Base-by-base conservation (phyloP, 371 early-diverging fungal genomes). In the Capillidium rhysosporum region DNA sequence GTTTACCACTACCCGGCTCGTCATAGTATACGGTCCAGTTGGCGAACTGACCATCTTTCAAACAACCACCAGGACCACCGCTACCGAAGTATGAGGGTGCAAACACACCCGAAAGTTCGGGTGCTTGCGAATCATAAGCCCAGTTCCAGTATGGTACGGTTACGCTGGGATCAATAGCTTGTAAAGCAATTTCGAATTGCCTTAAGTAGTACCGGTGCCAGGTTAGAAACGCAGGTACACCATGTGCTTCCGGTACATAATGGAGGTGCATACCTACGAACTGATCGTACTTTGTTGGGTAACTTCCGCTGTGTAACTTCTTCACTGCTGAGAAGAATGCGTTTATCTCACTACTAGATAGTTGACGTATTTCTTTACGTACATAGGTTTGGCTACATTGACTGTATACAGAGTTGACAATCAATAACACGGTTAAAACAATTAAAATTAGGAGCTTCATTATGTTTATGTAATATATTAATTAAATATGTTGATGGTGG, bases 81-180 rank as follows among this genome's bases (percentile, higher is more conserved):
- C 45, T 20, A 25, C 54, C 43, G 18, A 43, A 30, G 28, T 34
- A 51, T 3, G 23, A 30, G 14, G 29, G 23, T 12, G 7, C 14
- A 30, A 61, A 55, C 12, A 65, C 41, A 14, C 52, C 53, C 1
- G 57, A 43, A 4, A 26, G 12, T 14, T 40, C 51, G n/a, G 59
- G 60, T 24, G 49, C 44, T 43, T 59, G 60, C 7, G 62, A 58
- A 46, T 66, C 60, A 34, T 38, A 38, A 9, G 49, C 56, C 47
- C 24, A 55, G 34, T 55, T 30, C 55, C 43, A 47, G 38, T 55
- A 55, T 1, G 55, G 55, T 23, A 55, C 4, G 20, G 18, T 29
- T 9, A 44, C 45, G 20, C n/a, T 31, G 16, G 55, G 55, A 34
- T 46, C 40, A 5, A 46, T 28, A 1, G 18, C 21, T 25, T 47